Evolutionary conservation across 805 yeast species (phyloP).

Genomic region (Scheffersomyces lignosus): DNA sequence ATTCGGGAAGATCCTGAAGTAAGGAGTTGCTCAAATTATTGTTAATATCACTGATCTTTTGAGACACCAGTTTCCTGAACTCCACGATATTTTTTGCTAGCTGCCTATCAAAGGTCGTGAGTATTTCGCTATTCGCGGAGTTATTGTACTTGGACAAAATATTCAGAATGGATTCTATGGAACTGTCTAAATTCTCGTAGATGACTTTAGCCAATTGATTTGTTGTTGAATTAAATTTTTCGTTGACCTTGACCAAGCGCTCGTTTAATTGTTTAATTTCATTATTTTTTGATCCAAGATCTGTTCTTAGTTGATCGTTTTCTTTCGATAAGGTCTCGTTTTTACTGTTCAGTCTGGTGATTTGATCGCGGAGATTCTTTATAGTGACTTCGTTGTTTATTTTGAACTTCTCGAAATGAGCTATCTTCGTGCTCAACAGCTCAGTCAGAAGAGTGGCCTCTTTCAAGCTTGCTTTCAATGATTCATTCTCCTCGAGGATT

Average conservation of each 20-base stretch:
- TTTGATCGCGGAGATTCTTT: slow-evolving; percentile 3
- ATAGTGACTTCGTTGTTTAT: neutral
- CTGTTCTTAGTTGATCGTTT: neutral
- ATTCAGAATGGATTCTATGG: slow-evolving; percentile 7
- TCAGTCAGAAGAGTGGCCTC: slow-evolving; percentile 24
- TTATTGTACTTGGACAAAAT: slow-evolving; percentile 4
- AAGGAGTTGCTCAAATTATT: slow-evolving; percentile 8
- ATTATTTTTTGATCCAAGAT: neutral
- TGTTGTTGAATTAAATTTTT: slow-evolving; percentile 10
- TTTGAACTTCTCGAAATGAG: neutral
- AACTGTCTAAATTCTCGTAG: slow-evolving; percentile 9
- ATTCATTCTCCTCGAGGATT: slow-evolving; percentile 27
- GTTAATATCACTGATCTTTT: slow-evolving; percentile 4
- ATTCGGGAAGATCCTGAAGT: slow-evolving; percentile 6
- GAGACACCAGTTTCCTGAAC: slow-evolving; percentile 5
- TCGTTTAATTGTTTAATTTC: slow-evolving; percentile 1
- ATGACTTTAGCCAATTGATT: slow-evolving; percentile 10
- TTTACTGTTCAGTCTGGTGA: slow-evolving; percentile 1
- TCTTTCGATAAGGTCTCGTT: neutral
- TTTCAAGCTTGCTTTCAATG: slow-evolving; percentile 19
- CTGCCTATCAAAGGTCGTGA: neutral
- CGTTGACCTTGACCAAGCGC: slow-evolving; percentile 9
- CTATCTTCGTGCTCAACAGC: slow-evolving; percentile 1
- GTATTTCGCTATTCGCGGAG: neutral
- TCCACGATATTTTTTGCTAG: slow-evolving; percentile 3